These are phyloP conservation scores for Mesembryanthemum crystallinum DNA, from an alignment of 148 eudicot species.

Conservation along the genomic window DNA sequence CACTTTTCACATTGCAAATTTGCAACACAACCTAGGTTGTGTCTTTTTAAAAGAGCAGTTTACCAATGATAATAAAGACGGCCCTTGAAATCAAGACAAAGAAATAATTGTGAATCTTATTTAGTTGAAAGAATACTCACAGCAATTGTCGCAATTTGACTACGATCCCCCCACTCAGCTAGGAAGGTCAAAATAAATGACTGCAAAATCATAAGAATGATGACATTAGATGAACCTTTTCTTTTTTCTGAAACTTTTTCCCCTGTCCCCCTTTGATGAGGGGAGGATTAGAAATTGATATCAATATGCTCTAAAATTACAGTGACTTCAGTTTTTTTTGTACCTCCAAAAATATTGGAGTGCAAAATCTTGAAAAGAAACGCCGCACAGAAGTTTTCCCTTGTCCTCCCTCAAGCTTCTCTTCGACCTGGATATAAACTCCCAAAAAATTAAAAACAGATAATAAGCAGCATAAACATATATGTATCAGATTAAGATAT, in stretches of 20 bases:
- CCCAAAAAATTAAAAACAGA: neutral
- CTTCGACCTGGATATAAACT: slow-evolving; percentile 68
- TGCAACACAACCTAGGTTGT: too few relatives aligned
- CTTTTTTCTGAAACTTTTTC: neutral
- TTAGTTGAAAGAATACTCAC: slow-evolving; percentile 43
- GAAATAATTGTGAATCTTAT: neutral
- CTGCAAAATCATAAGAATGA: slow-evolving; percentile 45
- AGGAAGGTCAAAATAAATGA: slow-evolving; percentile 92
- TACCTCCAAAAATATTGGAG: slow-evolving; percentile 97
- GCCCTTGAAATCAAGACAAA: neutral
- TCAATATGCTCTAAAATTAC: neutral
- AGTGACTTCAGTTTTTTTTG: slow-evolving; percentile 6
- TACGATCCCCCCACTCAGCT: slow-evolving; percentile 99
- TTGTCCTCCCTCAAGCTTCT: slow-evolving; percentile 92
- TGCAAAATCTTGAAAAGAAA: slow-evolving; percentile 83
- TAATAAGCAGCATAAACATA: too few relatives aligned
- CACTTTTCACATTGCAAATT: too few relatives aligned
- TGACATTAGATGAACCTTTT: neutral
- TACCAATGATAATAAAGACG: neutral
- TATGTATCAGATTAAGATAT: too few relatives aligned
- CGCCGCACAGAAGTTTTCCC: slow-evolving; percentile 77
- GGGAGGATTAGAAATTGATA: neutral
- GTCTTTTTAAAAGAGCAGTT: too few relatives aligned
- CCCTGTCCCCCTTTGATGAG: neutral
- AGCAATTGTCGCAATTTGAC: slow-evolving; percentile 98